Base-by-base conservation (phyloP, 441 rosid species). In the Arabidopsis lyrata region DNA sequence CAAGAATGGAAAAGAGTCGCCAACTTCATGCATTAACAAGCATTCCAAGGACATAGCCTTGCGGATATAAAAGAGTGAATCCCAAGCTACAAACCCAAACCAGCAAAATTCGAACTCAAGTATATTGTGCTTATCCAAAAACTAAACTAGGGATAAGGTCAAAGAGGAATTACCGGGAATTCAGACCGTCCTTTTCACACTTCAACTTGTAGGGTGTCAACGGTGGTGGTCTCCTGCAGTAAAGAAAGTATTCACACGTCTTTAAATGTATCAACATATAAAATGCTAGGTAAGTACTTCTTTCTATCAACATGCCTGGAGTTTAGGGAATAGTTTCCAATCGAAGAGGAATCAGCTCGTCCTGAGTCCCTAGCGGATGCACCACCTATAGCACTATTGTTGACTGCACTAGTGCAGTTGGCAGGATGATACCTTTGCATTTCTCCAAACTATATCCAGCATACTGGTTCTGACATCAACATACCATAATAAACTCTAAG, bases 351-450 rank as follows among this genome's bases (percentile, higher is more conserved):
- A 78, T 91, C 97, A 78, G 92, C 70, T 73, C 98, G 86, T 62
- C 84, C 73, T 68, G 82, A 75, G 81, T 93, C 99, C 86, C 96
- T 88, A 38, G 86, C 85, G 44, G 99, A 86, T 55, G 90, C 78
- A 67, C 94, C 91, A 70, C 98, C 89, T 78, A 86, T 77, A 70
- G 86, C 64, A 66, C 86, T 91, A 80, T 87, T 93, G 82, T 90
- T 96, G 77, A 91, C 96, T 88, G 98, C 93, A 90, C 91, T 87
- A 84, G 85, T 81, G 97, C 92, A 85, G 97, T 82, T 84, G 34
- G 89, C 73, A 86, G 88, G 61, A 85, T 90, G 99, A 92, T 85
- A 92, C 90, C 97, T 92, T 87, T 94, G 98, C 99, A 96, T 96
- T 81, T 89, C 96, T 91, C 88, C 97, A 82, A 77, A 82, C 90